Conservation (phyloP, 495 filamentous ascomycete species). For the Usnea hakonensis region DNA sequence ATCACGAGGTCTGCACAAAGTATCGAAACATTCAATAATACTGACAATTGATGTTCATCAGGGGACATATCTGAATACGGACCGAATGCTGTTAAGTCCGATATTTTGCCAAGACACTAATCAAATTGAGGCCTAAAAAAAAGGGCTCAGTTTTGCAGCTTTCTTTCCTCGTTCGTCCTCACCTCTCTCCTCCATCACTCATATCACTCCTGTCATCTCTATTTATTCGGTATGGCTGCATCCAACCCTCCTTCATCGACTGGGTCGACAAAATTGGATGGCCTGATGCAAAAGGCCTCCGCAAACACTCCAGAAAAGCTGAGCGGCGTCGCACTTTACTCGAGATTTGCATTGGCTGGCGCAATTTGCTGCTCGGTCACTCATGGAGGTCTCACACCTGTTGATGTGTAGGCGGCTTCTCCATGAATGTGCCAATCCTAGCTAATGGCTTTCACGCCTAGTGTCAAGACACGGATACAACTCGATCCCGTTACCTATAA, state of each 20-base stretch:
- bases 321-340: slow-evolving; percentile 55
- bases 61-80: neutral
- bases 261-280: slow-evolving; percentile 37
- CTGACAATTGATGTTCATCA: too few relatives aligned
- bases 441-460: slow-evolving; percentile 35
- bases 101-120: slow-evolving; percentile 11
- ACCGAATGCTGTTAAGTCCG: slow-evolving; percentile 5
- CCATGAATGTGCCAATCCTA: neutral
- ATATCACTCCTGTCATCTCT: neutral
- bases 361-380: slow-evolving; percentile 92
- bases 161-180: neutral
- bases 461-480: slow-evolving; percentile 93
- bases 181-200: neutral
- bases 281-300: slow-evolving; percentile 27
- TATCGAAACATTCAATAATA: too few relatives aligned
- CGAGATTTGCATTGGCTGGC: slow-evolving; percentile 85
- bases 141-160: slow-evolving; percentile 4
- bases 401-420: slow-evolving; percentile 81
- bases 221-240: slow-evolving; percentile 38
- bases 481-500: slow-evolving; percentile 88
- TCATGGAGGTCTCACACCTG: slow-evolving; percentile 83
- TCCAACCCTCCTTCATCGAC: slow-evolving; percentile 29
- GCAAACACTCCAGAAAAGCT: slow-evolving; percentile 40
- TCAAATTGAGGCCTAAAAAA: neutral
- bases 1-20: neutral